A percentile compares a stretch with the other conserved stretches of the same genome.
Conservation (phyloP, 495 filamentous ascomycete species). For the Filosporella fistucella region DNA sequence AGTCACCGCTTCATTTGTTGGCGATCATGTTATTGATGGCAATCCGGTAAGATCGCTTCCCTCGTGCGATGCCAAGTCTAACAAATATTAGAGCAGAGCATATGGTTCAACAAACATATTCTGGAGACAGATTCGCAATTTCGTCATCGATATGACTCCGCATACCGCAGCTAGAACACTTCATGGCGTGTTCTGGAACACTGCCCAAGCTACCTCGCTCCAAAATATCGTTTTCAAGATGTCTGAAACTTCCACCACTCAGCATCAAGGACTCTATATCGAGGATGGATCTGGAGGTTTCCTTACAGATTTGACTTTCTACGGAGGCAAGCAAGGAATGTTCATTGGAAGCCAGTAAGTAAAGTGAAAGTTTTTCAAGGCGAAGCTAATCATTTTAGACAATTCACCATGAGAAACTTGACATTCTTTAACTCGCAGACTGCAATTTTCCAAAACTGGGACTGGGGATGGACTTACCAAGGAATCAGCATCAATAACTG, state of each 20-base stretch:
- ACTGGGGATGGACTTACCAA: constrained; percentile 43
- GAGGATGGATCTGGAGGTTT: constrained; percentile 75
- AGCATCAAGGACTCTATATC: constrained; percentile 63
- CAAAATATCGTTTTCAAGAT: constrained; percentile 77
- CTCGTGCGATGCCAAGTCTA: too few relatives aligned
- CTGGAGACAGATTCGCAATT: constrained; percentile 72
- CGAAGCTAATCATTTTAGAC: too few relatives aligned
- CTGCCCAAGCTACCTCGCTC: constrained; percentile 68
- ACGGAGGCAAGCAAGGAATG: constrained; percentile 63
- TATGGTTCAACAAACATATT: constrained; percentile 67
- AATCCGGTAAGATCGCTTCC: constrained; percentile 35
- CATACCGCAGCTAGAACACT: constrained; percentile 4
- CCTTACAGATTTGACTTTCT: constrained; percentile 59
- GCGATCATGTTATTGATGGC: constrained; percentile 65
- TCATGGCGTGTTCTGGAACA: constrained; percentile 81
- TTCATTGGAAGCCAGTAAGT: constrained; percentile 71
- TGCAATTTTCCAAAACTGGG: constrained; percentile 49
- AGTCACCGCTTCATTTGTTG: constrained; percentile 58
- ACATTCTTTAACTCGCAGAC: constrained; percentile 52
- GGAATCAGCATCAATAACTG: constrained; percentile 61
- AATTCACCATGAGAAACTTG: constrained; percentile 75
- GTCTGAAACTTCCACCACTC: constrained; percentile 51
- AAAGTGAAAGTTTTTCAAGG: constrained; percentile 58
- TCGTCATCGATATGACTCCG: constrained; percentile 69
- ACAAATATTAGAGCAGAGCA: too few relatives aligned